A percentile compares a stretch with the other conserved stretches of the same genome.
phyloP scores from a whole-genome alignment of 2,329 filamentous ascomycete genomes.

The Parafenestella ontariensis region DNA sequence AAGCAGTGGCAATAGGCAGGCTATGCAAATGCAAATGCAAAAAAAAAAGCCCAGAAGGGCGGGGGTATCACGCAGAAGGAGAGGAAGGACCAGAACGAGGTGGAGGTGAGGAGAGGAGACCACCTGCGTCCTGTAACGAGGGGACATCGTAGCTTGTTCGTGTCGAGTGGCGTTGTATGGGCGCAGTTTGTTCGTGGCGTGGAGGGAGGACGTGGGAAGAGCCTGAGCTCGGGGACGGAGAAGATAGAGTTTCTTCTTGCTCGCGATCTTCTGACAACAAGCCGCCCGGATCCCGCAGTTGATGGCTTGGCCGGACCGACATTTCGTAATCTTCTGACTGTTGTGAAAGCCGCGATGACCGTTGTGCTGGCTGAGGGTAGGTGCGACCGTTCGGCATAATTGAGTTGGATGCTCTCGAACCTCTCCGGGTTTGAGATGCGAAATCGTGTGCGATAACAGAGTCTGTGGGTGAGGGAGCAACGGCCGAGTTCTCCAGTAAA shows the following conservation, averaged over 20 bases:
- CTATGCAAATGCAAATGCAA: constrained; percentile 25
- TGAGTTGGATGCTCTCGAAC: constrained; percentile 40
- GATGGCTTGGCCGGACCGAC: constrained; percentile 26
- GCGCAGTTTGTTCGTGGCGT: constrained; percentile 13
- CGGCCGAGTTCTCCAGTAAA: constrained; percentile 63
- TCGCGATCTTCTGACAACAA: constrained; percentile 36
- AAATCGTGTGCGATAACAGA: constrained; percentile 53
- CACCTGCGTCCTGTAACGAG: constrained; percentile 42
- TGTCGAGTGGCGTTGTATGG: constrained; percentile 29
- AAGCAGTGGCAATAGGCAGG: constrained; percentile 20
- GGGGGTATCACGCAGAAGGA: constrained; percentile 44
- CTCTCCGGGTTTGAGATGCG: constrained; percentile 40
- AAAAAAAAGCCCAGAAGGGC: constrained; percentile 22
- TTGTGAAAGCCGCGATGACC: constrained; percentile 43
- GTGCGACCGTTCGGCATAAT: constrained; percentile 30
- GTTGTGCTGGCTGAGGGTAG: constrained; percentile 34
- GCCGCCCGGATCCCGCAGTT: constrained; percentile 35
- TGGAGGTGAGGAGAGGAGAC: constrained; percentile 33
- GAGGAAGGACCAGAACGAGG: constrained; percentile 19
- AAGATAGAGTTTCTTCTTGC: constrained; percentile 17
- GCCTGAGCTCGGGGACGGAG: constrained; percentile 21
- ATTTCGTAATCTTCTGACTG: constrained; percentile 45
- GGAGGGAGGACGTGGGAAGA: constrained; percentile 18
- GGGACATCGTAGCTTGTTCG: constrained; percentile 32
- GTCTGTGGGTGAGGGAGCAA: constrained; percentile 41